These are phyloP conservation scores for Fraxinus albicans DNA, from an alignment of 305 asterid species.

Conservation along the genomic window DNA sequence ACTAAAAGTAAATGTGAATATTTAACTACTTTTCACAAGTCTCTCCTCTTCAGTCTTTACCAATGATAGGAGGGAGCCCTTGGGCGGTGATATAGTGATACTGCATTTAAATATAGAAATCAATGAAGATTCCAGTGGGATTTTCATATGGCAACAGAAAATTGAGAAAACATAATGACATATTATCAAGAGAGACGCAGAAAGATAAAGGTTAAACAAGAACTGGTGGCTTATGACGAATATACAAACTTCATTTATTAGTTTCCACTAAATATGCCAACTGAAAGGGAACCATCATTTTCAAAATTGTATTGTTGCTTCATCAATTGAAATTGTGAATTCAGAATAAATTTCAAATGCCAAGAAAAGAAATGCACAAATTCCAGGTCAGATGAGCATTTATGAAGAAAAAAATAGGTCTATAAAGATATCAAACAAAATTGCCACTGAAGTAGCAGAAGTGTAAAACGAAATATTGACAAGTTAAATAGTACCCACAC, in stretches of 20 bases:
- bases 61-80: neutral
- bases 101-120: neutral
- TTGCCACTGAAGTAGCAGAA: neutral
- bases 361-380: neutral
- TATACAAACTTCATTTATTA: neutral
- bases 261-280: neutral
- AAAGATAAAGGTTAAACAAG: neutral
- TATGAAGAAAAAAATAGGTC: neutral
- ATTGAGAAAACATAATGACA: neutral
- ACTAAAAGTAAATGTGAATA: neutral
- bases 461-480: neutral
- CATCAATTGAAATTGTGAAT: neutral
- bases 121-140: neutral
- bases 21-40: neutral
- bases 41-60: neutral
- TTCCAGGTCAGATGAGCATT: neutral
- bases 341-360: neutral
- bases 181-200: neutral
- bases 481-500: neutral
- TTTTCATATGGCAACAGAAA: neutral
- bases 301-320: neutral
- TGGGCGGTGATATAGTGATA: neutral
- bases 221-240: neutral
- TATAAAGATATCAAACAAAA: neutral
- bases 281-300: neutral